phyloP scores from a whole-genome alignment of 352 stramenopile species.

The Globisporangium cylindrosporum region DNA sequence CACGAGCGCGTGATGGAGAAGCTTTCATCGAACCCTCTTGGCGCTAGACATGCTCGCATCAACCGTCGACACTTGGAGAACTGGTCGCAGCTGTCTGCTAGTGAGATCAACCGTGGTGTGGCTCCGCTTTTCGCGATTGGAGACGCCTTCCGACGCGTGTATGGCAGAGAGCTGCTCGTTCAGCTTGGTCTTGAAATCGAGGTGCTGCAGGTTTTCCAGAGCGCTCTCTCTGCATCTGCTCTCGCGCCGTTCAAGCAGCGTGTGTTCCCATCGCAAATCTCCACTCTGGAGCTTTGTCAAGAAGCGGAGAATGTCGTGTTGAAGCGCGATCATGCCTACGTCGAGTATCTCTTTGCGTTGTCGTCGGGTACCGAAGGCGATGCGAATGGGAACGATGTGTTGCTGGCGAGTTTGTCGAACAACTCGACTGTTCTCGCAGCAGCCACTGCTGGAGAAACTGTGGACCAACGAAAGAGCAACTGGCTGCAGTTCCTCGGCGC shows the following conservation, averaged over 20 bases:
- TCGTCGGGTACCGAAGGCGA: slow-evolving; percentile 8
- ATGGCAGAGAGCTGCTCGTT: slow-evolving; percentile 43
- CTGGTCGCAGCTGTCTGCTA: slow-evolving; percentile 61
- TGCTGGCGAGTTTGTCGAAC: slow-evolving; percentile 30
- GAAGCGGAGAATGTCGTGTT: slow-evolving; percentile 47
- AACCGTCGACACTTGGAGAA: slow-evolving; percentile 75
- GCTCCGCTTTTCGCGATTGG: slow-evolving; percentile 40
- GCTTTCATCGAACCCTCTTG: slow-evolving; percentile 23
- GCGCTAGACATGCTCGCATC: slow-evolving; percentile 37
- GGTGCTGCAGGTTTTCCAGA: slow-evolving; percentile 29
- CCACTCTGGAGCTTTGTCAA: slow-evolving; percentile 63
- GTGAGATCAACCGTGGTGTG: slow-evolving; percentile 62
- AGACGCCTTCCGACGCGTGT: slow-evolving; percentile 62
- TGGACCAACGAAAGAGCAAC: slow-evolving; percentile 5
- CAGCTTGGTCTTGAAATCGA: slow-evolving; percentile 45
- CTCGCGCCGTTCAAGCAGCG: slow-evolving; percentile 28
- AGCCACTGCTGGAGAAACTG: background rate
- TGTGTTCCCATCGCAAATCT: slow-evolving; percentile 29
- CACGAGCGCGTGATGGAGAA: slow-evolving; percentile 49
- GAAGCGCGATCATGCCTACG: slow-evolving; percentile 55
- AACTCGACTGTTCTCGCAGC: slow-evolving; percentile 12
- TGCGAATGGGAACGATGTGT: slow-evolving; percentile 16
- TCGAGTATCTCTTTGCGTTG: slow-evolving; percentile 51
- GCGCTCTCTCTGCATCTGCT: slow-evolving; percentile 28
- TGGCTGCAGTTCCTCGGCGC: slow-evolving; percentile 38